phyloP scores from a whole-genome alignment of 73 alveolate species.

The Paramecium tetraurelia region DNA sequence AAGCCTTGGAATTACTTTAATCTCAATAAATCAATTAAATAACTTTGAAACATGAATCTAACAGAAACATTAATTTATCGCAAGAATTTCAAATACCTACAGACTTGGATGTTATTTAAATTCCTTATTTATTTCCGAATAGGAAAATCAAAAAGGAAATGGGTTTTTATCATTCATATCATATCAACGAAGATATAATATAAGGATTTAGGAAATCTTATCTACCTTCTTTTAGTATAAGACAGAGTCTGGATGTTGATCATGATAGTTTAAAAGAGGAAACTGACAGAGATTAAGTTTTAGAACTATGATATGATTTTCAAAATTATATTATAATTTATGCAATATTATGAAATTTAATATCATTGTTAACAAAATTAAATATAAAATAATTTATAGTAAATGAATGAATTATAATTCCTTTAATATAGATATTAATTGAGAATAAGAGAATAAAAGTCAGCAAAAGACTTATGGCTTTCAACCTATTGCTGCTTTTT shows the following conservation, averaged over 20 bases:
- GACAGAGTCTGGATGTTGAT: not conserved
- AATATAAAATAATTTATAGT: not conserved
- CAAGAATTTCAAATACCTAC: not conserved
- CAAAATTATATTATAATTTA: not conserved
- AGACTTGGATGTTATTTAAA: not conserved
- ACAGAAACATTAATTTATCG: not conserved
- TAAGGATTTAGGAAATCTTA: not conserved
- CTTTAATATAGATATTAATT: conserved; percentile 11
- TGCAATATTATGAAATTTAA: not conserved
- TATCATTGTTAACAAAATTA: not conserved
- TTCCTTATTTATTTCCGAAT: conserved; percentile 7
- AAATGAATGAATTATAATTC: conserved; percentile 46
- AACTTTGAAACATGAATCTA: not conserved
- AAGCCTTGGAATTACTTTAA: not conserved
- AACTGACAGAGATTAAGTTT: not conserved
- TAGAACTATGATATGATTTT: not conserved
- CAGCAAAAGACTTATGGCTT: not conserved
- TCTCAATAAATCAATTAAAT: not conserved
- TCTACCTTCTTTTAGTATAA: conserved; percentile 26
- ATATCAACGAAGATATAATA: not conserved
- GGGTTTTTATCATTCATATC: not conserved
- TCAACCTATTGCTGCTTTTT: not conserved
- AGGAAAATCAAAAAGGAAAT: not conserved
- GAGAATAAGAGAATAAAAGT: conserved; percentile 9
- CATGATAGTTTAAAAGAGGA: not conserved